A percentile compares a stretch with the other conserved stretches of the same genome.
Evolutionary conservation across 495 filamentous ascomycete species (phyloP).

Genomic region (Tuber calosporum): DNA sequence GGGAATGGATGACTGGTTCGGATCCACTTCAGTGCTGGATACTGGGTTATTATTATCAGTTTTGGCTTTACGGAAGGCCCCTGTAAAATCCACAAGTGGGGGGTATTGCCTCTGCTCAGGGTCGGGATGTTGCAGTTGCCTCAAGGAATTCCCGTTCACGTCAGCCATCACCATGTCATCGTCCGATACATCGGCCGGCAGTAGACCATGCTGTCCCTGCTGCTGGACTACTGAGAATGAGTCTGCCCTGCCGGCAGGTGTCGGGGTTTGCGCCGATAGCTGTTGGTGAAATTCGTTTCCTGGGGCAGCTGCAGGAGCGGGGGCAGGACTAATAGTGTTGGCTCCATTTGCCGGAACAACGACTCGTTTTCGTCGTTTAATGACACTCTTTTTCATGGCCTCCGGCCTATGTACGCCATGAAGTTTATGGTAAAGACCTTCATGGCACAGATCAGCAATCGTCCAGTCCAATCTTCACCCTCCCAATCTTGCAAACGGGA

Average conservation of each 20-base stretch:
- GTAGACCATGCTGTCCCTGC: constrained; percentile 44
- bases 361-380: constrained; percentile 92
- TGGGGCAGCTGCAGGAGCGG: constrained; percentile 28
- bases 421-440: constrained; percentile 94
- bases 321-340: constrained; percentile 29
- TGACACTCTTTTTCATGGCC: constrained; percentile 94
- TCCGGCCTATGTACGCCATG: constrained; percentile 88
- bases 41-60: background rate
- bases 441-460: constrained; percentile 32
- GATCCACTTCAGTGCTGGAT: background rate
- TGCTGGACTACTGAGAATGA: constrained; percentile 44
- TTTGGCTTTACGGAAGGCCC: constrained; percentile 16
- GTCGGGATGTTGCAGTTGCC: constrained; percentile 25
- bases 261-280: constrained; percentile 30
- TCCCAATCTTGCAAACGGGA: background rate
- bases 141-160: constrained; percentile 17
- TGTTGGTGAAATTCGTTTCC: constrained; percentile 43
- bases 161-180: constrained; percentile 37
- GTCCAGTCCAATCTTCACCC: constrained; percentile 24
- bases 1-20: background rate
- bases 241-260: constrained; percentile 15
- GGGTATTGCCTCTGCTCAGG: constrained; percentile 32
- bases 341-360: constrained; percentile 68
- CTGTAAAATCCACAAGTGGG: constrained; percentile 39
- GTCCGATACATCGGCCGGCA: constrained; percentile 27